These are phyloP conservation scores for Globisporangium polare DNA, from an alignment of 352 stramenopile genomes.

Conservation along the genomic window DNA sequence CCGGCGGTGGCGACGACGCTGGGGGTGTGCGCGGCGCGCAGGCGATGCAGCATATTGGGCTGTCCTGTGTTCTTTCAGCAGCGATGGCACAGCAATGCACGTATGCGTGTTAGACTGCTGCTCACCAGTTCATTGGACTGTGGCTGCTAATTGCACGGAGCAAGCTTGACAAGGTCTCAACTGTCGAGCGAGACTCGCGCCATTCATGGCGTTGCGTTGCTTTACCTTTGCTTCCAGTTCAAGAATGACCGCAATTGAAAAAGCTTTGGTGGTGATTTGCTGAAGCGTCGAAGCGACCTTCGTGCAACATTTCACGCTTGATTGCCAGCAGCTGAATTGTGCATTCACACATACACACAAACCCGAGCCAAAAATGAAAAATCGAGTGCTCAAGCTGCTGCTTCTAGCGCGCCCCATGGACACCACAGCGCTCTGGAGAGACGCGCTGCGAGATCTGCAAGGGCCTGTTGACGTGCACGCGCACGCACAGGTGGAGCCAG, in stretches of 20 bases:
- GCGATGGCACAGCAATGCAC: not conserved
- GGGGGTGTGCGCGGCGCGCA: conserved; percentile 5
- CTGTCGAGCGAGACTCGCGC: no score
- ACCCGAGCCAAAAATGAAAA: conserved; percentile 4
- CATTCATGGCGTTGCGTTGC: not conserved
- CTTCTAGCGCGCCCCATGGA: conserved; percentile 22
- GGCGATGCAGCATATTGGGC: conserved; percentile 14
- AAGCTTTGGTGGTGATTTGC: conserved; percentile 5
- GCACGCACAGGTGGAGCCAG: not conserved
- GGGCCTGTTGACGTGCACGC: not conserved
- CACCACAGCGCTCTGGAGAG: conserved; percentile 21
- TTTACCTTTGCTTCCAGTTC: not conserved
- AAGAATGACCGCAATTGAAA: not conserved
- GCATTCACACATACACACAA: not conserved
- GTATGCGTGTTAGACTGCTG: not conserved
- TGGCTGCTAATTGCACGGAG: not conserved
- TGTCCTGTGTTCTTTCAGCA: not conserved
- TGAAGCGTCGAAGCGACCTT: conserved; percentile 16
- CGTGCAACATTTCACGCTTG: conserved; percentile 7
- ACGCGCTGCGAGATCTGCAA: conserved; percentile 2
- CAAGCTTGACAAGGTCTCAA: not conserved
- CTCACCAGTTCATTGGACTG: not conserved
- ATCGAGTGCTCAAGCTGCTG: conserved; percentile 24
- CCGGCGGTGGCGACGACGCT: not conserved
- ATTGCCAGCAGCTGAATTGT: not conserved